Base-by-base conservation (phyloP, 257 asterid genomes). In the Scutellaria galericulata region DNA sequence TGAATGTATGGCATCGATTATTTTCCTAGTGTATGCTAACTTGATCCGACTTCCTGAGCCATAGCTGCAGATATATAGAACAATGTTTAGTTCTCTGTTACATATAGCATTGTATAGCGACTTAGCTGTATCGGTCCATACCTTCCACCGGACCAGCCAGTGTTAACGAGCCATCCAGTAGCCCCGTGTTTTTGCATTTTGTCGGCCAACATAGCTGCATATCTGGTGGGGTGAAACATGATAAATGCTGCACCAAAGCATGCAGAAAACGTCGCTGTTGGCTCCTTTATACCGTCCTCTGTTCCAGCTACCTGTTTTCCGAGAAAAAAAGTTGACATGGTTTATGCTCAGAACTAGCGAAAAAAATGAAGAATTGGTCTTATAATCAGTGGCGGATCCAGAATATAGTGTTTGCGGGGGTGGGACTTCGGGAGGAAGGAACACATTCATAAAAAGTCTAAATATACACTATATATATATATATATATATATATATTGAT, bases 141-240 rank as follows among this genome's bases (percentile, higher is more conserved):
- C 96, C 98, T 92, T 83, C 98, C 98, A 42, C 92, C 96, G 1
- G 98, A 89, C 98, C 98, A 92, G 60, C 98, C 98, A 24, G 98
- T 92, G 81, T 92, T 90, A 15, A 93, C 97, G 31, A 93, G 98
- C 97, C 97, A 93, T 50, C 90, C 97, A 3, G 96, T 89, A 31
- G 97, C 95, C 24, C 97, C 96, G 7, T 93, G 95, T 77, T 88
- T 80, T 53, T 81, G 78, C 98, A 93, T 90, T 73, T 93, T 90
- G 73, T 90, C 96, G 22, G 97, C 91, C 67, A 90, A 58, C 98
- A 93, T 89, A 40, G 92, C 98, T 0, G 96, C 98, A 18, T 93
- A 93, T 72, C 84, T 90, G 15, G 97, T 87, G 1, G 98, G 98
- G 55, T 93, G 98, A 65, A 89, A 85, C 98, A 93, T 93, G 50